phyloP scores from a whole-genome alignment of 176 grass and related monocot genomes.

The Musa troglodytarum region DNA sequence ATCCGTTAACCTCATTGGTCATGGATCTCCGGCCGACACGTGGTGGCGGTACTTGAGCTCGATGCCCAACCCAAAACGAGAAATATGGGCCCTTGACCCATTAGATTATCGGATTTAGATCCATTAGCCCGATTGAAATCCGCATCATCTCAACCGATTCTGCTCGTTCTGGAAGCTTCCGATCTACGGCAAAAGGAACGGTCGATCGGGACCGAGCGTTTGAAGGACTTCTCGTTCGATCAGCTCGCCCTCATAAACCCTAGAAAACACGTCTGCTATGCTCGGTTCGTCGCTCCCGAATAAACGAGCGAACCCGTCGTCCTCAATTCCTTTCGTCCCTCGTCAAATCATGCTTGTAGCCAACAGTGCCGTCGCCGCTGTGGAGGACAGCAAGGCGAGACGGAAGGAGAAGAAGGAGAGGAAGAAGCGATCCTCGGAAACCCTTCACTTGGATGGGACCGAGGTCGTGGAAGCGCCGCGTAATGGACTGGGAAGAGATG shows the following conservation, averaged over 20 bases:
- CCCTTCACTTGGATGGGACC: neutral
- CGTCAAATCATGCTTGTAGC: slow-evolving; percentile 44
- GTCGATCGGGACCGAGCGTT: neutral
- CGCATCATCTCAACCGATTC: too few species aligned
- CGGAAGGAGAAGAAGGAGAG: slow-evolving; percentile 20
- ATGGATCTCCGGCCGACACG: too few species aligned
- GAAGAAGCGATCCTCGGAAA: slow-evolving; percentile 16
- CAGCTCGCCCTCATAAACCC: neutral
- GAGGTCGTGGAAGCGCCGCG: neutral
- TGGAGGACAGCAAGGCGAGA: slow-evolving; percentile 24
- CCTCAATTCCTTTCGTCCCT: slow-evolving; percentile 59
- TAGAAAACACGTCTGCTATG: neutral
- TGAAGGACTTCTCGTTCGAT: too few species aligned
- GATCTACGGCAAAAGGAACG: neutral
- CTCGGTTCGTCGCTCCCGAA: neutral
- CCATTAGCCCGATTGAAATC: too few species aligned
- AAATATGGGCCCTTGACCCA: too few species aligned
- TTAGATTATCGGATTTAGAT: too few species aligned
- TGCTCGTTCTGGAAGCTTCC: neutral
- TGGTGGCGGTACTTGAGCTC: too few species aligned
- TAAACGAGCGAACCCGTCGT: slow-evolving; percentile 8
- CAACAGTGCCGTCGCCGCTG: slow-evolving; percentile 25
- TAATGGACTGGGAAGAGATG: slow-evolving; percentile 11
- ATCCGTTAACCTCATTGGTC: too few species aligned
- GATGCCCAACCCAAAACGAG: too few species aligned